These are phyloP conservation scores for Scheffersomyces titani DNA, from an alignment of 1,139 yeast genomes.

Conservation along the genomic window DNA sequence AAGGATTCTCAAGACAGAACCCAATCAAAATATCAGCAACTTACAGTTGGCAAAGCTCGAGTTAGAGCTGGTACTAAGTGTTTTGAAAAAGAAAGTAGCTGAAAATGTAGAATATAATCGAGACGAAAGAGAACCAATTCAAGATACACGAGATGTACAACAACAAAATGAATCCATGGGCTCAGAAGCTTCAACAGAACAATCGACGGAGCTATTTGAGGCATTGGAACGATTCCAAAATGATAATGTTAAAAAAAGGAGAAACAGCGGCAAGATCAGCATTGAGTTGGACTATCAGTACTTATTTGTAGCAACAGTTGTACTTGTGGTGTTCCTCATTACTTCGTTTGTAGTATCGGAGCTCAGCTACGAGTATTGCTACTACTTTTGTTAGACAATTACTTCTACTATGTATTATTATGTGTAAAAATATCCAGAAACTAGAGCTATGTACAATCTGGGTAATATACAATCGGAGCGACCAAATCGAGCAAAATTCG, in stretches of 20 bases:
- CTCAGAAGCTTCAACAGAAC: background rate
- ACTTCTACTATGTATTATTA: slow-evolving; percentile 1
- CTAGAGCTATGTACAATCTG: background rate
- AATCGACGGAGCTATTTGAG: background rate
- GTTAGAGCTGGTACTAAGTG: background rate
- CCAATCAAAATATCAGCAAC: background rate
- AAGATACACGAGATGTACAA: background rate
- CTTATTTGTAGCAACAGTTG: background rate
- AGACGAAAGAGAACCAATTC: background rate
- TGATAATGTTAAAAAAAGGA: background rate
- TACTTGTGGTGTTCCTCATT: slow-evolving; percentile 12
- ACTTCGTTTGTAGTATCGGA: slow-evolving; percentile 30
- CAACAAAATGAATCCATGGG: background rate
- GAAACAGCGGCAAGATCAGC: background rate
- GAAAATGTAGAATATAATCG: background rate
- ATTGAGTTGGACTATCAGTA: background rate
- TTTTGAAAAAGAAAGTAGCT: background rate
- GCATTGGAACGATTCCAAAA: background rate
- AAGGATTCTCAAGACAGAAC: background rate
- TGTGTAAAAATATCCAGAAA: slow-evolving; percentile 2
- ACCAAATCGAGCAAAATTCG: background rate
- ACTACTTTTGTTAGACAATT: slow-evolving; percentile 30
- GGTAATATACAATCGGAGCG: background rate
- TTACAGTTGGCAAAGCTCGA: background rate
- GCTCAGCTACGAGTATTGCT: slow-evolving; percentile 37